phyloP scores from a whole-genome alignment of 164 flowering plant species.

The Aristolochia fimbriata region DNA sequence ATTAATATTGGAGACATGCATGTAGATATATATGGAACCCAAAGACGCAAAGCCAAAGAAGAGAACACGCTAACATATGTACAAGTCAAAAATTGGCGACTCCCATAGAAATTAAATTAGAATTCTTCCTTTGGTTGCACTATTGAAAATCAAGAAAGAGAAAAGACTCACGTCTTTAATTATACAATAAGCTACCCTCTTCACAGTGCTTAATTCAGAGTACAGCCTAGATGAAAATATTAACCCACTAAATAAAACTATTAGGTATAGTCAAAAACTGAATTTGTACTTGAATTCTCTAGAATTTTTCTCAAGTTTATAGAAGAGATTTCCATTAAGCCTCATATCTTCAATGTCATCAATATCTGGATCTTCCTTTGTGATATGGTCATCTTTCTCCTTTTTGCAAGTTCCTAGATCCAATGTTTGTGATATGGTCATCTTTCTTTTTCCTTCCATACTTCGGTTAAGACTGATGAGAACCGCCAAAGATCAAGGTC shows the following conservation, averaged over 20 bases:
- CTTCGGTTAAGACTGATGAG: conserved; percentile 47
- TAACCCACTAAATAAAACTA: too few species aligned
- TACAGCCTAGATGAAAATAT: conserved; percentile 27
- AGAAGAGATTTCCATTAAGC: conserved; percentile 57
- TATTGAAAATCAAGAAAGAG: too few species aligned
- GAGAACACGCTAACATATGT: too few species aligned
- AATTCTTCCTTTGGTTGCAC: too few species aligned
- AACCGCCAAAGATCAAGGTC: conserved; percentile 63
- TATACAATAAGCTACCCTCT: too few species aligned
- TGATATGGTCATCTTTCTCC: neutral
- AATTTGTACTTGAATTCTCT: conserved; percentile 63
- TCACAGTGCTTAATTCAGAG: too few species aligned
- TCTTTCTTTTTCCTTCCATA: conserved; percentile 10
- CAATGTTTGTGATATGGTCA: neutral
- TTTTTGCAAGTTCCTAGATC: conserved; percentile 15
- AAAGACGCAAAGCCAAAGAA: too few species aligned
- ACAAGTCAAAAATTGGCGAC: too few species aligned
- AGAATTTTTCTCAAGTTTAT: conserved; percentile 63
- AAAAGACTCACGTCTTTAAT: conserved; percentile 18
- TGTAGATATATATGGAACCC: too few species aligned
- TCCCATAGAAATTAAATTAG: too few species aligned
- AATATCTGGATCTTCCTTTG: conserved; percentile 30
- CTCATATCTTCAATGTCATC: conserved; percentile 88
- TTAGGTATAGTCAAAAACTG: conserved; percentile 50
- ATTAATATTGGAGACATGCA: too few species aligned